Evolutionary conservation across 2,329 filamentous ascomycete species (phyloP).

Genomic region (Tolypocladium tropicale): DNA sequence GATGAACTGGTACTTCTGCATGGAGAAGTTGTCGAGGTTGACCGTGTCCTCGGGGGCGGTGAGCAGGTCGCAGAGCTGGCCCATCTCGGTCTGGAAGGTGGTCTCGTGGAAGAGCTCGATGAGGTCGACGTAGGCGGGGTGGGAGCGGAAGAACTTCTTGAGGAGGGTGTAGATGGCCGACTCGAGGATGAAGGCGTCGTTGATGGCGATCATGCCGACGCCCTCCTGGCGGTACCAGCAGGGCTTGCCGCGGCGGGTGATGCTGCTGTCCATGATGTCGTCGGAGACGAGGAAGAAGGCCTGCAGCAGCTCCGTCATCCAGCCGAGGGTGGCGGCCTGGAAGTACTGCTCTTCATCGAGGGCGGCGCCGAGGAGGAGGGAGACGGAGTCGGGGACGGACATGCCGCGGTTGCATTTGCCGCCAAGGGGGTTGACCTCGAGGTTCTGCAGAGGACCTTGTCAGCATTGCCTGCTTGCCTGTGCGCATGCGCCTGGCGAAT

Average conservation of each 20-base stretch:
- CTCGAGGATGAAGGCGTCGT: slow-evolving; percentile 96
- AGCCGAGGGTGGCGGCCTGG: slow-evolving; percentile 77
- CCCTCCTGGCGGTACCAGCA: slow-evolving; percentile 92
- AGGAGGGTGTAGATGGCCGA: slow-evolving; percentile 80
- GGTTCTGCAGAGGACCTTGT: slow-evolving; percentile 40
- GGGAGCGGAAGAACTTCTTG: slow-evolving; percentile 84
- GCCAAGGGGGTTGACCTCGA: slow-evolving; percentile 79
- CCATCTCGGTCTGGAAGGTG: slow-evolving; percentile 88
- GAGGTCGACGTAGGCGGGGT: slow-evolving; percentile 82
- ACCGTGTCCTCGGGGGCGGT: slow-evolving; percentile 92
- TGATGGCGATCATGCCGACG: slow-evolving; percentile 95
- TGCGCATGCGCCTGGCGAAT: neutral
- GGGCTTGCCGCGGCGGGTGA: slow-evolving; percentile 85
- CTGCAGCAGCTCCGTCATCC: slow-evolving; percentile 96
- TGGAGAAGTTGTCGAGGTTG: slow-evolving; percentile 87
- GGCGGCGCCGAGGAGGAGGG: slow-evolving; percentile 61
- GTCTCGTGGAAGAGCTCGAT: slow-evolving; percentile 95
- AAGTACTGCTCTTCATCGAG: slow-evolving; percentile 80
- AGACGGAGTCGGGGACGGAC: slow-evolving; percentile 87
- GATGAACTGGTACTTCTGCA: slow-evolving; percentile 95
- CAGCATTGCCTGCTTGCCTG: slow-evolving; percentile 31
- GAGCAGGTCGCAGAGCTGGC: slow-evolving; percentile 87
- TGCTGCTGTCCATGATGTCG: slow-evolving; percentile 96
- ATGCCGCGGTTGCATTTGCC: slow-evolving; percentile 99
- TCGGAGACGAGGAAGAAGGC: slow-evolving; percentile 98